Conservation (phyloP, 352 stramenopile species). For the Pilasporangium apinafurcum region DNA sequence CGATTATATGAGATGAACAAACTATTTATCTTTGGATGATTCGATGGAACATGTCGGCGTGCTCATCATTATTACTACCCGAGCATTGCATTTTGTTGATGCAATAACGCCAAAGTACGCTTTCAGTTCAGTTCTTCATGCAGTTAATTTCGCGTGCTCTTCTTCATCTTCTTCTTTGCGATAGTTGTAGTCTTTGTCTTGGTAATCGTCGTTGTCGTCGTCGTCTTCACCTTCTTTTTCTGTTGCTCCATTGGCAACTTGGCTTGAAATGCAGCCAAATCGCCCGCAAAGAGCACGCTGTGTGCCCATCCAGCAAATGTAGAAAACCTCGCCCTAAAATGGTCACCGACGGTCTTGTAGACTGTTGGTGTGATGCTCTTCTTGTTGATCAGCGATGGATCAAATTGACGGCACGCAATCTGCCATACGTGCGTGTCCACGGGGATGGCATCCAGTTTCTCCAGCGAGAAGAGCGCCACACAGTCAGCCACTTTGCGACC, state of each 20-base stretch:
- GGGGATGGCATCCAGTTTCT: conserved; percentile 90
- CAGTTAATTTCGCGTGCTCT: too few species aligned
- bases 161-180: background rate
- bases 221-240: conserved; percentile 9
- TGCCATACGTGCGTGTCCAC: conserved; percentile 97
- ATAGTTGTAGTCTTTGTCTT: background rate
- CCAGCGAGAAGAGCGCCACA: conserved; percentile 95
- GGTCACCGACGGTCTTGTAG: conserved; percentile 86
- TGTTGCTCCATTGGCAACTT: conserved; percentile 12
- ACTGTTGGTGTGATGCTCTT: conserved; percentile 83
- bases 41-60: too few species aligned
- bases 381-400: conserved; percentile 25
- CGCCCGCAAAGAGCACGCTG: conserved; percentile 50
- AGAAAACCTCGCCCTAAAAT: conserved; percentile 91
- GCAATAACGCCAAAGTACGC: too few species aligned
- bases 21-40: too few species aligned
- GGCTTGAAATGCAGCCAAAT: conserved; percentile 33
- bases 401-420: conserved; percentile 88
- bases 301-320: conserved; percentile 91
- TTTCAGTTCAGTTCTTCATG: too few species aligned
- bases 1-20: too few species aligned
- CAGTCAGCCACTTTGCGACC: conserved; percentile 97
- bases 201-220: background rate
- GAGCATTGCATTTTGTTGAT: too few species aligned
- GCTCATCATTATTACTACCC: too few species aligned